phyloP scores from a whole-genome alignment of 371 early-diverging fungal genomes.

The Mucor velutinosus region DNA sequence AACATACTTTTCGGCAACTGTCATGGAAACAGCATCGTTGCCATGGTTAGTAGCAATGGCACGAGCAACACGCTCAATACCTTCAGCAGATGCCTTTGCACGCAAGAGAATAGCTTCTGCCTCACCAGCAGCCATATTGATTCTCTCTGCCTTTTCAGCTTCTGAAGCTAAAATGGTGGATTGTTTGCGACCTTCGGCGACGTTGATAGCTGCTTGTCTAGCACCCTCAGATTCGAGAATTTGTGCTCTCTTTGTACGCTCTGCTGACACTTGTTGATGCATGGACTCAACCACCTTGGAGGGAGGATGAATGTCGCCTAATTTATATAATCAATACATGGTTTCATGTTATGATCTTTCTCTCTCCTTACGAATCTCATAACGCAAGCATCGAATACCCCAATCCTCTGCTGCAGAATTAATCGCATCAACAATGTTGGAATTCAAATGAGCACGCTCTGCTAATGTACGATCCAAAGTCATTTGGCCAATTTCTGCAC shows the following conservation, averaged over 20 bases:
- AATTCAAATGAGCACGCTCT: conserved; percentile 90
- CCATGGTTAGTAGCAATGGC: conserved; percentile 78
- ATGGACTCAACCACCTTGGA: conserved; percentile 94
- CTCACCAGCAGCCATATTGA: conserved; percentile 89
- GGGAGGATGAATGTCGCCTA: conserved; percentile 95
- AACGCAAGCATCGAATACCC: conserved; percentile 95
- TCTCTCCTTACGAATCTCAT: conserved; percentile 74
- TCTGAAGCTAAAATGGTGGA: conserved; percentile 94
- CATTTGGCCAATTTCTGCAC: conserved; percentile 98
- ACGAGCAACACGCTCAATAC: conserved; percentile 78
- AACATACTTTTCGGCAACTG: conserved; percentile 97
- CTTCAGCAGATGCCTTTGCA: conserved; percentile 83
- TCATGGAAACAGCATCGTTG: conserved; percentile 86
- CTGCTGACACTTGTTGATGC: conserved; percentile 98
- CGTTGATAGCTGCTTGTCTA: conserved; percentile 96
- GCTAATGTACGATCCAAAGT: conserved; percentile 95
- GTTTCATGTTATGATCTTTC: background rate
- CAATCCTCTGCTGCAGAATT: conserved; percentile 93
- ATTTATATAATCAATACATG: conserved; percentile 12
- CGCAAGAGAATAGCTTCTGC: conserved; percentile 88
- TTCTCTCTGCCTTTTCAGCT: conserved; percentile 86
- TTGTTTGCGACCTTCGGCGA: conserved; percentile 95
- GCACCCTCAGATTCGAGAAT: conserved; percentile 95
- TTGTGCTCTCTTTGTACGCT: conserved; percentile 94
- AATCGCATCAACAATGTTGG: conserved; percentile 94